Evolutionary conservation across 2,329 filamentous ascomycete genomes (phyloP), one percentile per base, ranked within the genome.

Genomic region (Fusarium sp.): DNA sequence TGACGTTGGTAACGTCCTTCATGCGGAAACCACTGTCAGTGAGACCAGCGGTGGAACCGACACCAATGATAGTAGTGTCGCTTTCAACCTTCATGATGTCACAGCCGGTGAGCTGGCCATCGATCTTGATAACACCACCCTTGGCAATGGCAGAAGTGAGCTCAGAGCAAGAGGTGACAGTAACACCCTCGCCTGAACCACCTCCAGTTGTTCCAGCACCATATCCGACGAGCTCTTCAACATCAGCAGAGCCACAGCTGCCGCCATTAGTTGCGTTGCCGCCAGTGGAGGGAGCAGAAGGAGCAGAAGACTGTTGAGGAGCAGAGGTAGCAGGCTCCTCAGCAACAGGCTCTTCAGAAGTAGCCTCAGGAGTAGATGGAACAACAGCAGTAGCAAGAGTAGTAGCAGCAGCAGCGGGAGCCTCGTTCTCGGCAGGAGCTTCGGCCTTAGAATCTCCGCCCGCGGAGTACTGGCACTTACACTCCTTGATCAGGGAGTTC

Each of bases 31-130:
- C 81, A 67, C 82, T 77, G 57, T 81, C 79, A 21, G 69, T 72
- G 24, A 78, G 68, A 13, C 70, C 73, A 28, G 80, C 80, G 57
- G 74, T 77, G 19, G 80, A 78, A 60, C 83, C 80, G 57, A 84
- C 79, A 54, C 84, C 84, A 19, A 86, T 77, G 61, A 87, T 78
- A 22, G 81, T 82, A 69, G 84, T 87, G 78, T 85, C 82, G 61
- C 81, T 82, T 40, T 77, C 76, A 40, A 85, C 76, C 42, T 79
- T 77, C 63, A 85, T 75, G 31, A 83, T 78, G 34, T 74, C 79
- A 51, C 75, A 76, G 46, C 78, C 80, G 38, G 67, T 74, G 38
- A 85, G 79, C 39, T 78, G 76, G 24, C 83, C 83, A 21, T 79
- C 78, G 63, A 86, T 76, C 57, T 80, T 78, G 47, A 84, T 78